These are phyloP conservation scores for Trypanosoma melophagium DNA, from an alignment of 208 protist species.

Conservation along the genomic window DNA sequence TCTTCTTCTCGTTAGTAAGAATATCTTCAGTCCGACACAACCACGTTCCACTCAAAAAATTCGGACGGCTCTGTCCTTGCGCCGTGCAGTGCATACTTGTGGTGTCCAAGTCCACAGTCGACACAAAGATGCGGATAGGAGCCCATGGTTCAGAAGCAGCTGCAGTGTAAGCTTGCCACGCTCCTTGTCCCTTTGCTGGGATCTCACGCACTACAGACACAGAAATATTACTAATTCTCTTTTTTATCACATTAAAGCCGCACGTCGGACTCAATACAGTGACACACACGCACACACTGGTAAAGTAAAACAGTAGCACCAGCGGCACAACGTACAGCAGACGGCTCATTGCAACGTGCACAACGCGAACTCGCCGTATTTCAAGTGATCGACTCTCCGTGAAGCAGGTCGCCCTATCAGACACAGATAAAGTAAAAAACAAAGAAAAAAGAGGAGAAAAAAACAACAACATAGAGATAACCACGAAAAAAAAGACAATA, in stretches of 20 bases:
- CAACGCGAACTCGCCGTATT: too few species aligned
- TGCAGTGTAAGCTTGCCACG: background rate
- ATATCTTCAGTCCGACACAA: conserved; percentile 33
- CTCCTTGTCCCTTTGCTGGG: background rate
- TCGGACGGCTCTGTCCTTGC: conserved; percentile 18
- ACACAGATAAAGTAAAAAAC: too few species aligned
- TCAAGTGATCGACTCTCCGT: too few species aligned
- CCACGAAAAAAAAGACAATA: too few species aligned
- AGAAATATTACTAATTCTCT: background rate
- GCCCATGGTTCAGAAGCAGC: conserved; percentile 13
- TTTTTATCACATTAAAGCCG: background rate
- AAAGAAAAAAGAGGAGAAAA: too few species aligned
- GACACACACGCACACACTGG: background rate
- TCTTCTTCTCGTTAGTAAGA: conserved; percentile 37
- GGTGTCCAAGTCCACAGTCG: conserved; percentile 32
- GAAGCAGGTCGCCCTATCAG: too few species aligned
- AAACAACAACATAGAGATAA: too few species aligned
- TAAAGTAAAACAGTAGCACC: background rate
- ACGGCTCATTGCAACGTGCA: too few species aligned
- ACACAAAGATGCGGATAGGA: conserved; percentile 43
- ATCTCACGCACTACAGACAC: background rate
- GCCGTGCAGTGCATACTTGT: conserved; percentile 35
- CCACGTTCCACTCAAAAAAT: conserved; percentile 27
- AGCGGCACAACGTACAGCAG: too few species aligned
- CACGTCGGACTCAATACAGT: background rate